These are phyloP conservation scores for Halophytophthora batemanensis DNA, from an alignment of 352 stramenopile genomes.

Conservation along the genomic window DNA sequence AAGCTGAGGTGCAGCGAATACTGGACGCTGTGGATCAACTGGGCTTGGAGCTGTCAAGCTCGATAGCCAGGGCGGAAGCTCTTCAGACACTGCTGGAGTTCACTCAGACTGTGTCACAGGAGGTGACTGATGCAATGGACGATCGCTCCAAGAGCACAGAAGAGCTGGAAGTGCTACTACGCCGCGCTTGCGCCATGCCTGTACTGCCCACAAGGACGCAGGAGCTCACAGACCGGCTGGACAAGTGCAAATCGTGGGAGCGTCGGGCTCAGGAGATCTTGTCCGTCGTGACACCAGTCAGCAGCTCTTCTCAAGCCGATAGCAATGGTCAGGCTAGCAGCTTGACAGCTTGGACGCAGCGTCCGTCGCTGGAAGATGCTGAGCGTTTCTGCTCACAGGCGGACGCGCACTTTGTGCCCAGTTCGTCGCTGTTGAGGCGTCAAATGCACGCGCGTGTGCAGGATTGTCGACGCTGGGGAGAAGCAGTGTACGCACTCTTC, in stretches of 20 bases:
- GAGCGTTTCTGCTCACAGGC: slow-evolving; percentile 54
- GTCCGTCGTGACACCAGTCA: not conserved
- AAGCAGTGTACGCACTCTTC: slow-evolving; percentile 52
- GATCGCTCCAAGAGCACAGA: slow-evolving; percentile 46
- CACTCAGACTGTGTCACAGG: slow-evolving; percentile 23
- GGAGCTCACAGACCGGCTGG: slow-evolving; percentile 50
- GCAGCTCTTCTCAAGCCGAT: not conserved
- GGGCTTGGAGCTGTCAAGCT: slow-evolving; percentile 3
- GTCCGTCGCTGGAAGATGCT: slow-evolving; percentile 41
- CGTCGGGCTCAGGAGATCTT: slow-evolving; percentile 45
- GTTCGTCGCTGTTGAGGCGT: slow-evolving; percentile 55
- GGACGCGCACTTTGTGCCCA: slow-evolving; percentile 54
- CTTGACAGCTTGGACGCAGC: slow-evolving; percentile 16
- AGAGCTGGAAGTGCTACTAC: slow-evolving; percentile 41
- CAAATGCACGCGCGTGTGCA: slow-evolving; percentile 63
- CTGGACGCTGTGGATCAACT: slow-evolving; percentile 29
- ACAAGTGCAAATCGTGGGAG: slow-evolving; percentile 57
- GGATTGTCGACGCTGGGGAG: slow-evolving; percentile 65
- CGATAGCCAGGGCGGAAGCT: slow-evolving; percentile 39
- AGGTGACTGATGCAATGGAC: slow-evolving; percentile 26
- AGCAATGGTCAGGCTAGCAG: slow-evolving; percentile 4
- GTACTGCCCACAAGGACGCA: slow-evolving; percentile 37
- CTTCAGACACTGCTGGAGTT: slow-evolving; percentile 30
- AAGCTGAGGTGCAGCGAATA: slow-evolving; percentile 29
- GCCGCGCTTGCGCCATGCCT: slow-evolving; percentile 27